Conservation (phyloP, 2,329 filamentous ascomycete species). For the Fusarium decemcellulare region DNA sequence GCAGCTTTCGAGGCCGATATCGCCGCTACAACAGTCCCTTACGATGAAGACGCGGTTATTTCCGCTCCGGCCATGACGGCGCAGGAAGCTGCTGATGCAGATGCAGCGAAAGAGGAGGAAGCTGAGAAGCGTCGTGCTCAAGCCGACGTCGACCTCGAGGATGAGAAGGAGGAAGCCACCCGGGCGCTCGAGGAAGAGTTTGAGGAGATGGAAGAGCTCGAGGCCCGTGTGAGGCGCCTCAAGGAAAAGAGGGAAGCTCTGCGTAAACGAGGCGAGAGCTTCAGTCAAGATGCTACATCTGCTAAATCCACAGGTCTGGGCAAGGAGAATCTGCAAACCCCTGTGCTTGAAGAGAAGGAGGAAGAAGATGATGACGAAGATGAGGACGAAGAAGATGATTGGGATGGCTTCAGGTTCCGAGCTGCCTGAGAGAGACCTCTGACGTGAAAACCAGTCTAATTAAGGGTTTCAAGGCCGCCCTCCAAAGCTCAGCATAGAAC, state of each 20-base stretch:
- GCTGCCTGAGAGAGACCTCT: slow-evolving; percentile 22
- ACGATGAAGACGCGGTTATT: slow-evolving; percentile 70
- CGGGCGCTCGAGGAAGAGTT: slow-evolving; percentile 83
- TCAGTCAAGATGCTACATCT: slow-evolving; percentile 47
- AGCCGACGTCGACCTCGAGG: slow-evolving; percentile 69
- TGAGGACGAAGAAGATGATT: slow-evolving; percentile 64
- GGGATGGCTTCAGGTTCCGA: slow-evolving; percentile 71
- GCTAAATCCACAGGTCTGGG: slow-evolving; percentile 32
- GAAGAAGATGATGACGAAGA: slow-evolving; percentile 67
- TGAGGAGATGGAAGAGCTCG: slow-evolving; percentile 85
- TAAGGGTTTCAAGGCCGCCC: neutral
- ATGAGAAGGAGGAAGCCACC: slow-evolving; percentile 82
- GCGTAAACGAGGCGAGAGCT: slow-evolving; percentile 56
- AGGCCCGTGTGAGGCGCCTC: slow-evolving; percentile 77
- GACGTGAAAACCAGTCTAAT: neutral
- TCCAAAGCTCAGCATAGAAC: slow-evolving; percentile 2
- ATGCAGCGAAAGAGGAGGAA: slow-evolving; percentile 64
- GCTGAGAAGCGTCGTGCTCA: slow-evolving; percentile 67
- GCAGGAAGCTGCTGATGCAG: slow-evolving; percentile 71
- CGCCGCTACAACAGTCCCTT: slow-evolving; percentile 60
- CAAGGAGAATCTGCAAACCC: slow-evolving; percentile 49
- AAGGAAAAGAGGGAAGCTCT: slow-evolving; percentile 81
- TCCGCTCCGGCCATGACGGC: slow-evolving; percentile 77
- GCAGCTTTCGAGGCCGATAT: slow-evolving; percentile 90
- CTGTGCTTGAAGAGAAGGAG: slow-evolving; percentile 56